Conservation (phyloP, 2,329 filamentous ascomycete species). For the Aspergillus caelatus region DNA sequence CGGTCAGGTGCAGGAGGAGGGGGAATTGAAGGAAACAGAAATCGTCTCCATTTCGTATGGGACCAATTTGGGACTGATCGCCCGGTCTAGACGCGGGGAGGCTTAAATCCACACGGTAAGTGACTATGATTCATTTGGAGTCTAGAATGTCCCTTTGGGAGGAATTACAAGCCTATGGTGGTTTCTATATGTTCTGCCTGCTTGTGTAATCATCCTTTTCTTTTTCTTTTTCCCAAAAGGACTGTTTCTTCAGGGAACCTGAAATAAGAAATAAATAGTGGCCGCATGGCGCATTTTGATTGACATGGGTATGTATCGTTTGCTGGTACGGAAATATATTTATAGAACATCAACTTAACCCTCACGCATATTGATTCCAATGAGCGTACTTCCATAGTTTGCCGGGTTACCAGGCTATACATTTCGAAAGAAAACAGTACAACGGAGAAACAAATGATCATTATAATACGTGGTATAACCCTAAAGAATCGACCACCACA, state of each 20-base stretch:
- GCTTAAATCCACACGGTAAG: constrained; percentile 21
- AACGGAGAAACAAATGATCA: background rate
- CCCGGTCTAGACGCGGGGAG: constrained; percentile 37
- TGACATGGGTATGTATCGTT: background rate
- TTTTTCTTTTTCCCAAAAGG: constrained; percentile 4
- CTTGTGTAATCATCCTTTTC: background rate
- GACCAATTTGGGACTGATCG: constrained; percentile 30
- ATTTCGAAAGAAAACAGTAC: background rate
- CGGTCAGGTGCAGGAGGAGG: constrained; percentile 4
- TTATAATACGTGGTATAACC: background rate
- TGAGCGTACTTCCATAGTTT: background rate
- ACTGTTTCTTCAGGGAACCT: background rate
- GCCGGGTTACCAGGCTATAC: background rate
- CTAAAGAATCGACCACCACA: background rate
- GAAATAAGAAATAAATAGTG: background rate
- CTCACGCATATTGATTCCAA: background rate
- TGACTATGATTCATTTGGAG: background rate
- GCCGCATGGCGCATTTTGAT: background rate
- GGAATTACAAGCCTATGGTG: background rate
- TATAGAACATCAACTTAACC: background rate
- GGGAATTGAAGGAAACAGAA: constrained; percentile 6
- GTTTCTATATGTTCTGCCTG: background rate
- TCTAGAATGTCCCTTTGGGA: background rate
- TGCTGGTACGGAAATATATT: constrained; percentile 3
- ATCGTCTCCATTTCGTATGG: constrained; percentile 17